Evolutionary conservation across 306 rosid species (phyloP).

Genomic region (Vicia villosa): DNA sequence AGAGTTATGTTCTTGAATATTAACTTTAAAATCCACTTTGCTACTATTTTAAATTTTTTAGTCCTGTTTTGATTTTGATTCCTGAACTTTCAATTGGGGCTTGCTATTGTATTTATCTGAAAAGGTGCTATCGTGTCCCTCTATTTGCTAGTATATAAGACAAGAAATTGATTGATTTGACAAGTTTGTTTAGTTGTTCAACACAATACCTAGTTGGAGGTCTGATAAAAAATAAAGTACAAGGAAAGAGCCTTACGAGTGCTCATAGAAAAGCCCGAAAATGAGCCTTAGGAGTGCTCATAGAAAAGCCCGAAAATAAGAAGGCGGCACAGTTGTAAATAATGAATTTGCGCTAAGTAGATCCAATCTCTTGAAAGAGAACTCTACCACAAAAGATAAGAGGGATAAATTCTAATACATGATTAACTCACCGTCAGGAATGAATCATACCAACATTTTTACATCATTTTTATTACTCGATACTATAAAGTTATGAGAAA

Average conservation of each 20-base stretch:
- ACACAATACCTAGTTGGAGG: constrained; percentile 10
- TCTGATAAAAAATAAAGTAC: neutral
- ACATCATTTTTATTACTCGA: neutral
- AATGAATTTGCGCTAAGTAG: neutral
- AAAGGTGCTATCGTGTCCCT: neutral
- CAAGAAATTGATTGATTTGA: constrained; percentile 2
- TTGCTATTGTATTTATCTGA: too few relatives aligned
- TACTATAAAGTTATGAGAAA: too few relatives aligned
- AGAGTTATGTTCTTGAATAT: neutral
- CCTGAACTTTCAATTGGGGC: neutral
- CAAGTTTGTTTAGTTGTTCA: constrained; percentile 16
- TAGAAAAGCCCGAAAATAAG: constrained; percentile 13
- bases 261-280: too few relatives aligned
- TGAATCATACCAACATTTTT: neutral
- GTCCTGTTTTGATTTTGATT: neutral
- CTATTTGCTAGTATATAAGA: neutral
- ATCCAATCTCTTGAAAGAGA: constrained; percentile 14
- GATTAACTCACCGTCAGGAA: neutral
- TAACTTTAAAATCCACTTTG: neutral
- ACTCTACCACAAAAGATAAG: constrained; percentile 12
- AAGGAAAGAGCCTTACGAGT: constrained; percentile 7
- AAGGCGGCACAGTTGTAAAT: neutral
- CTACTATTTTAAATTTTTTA: too few relatives aligned
- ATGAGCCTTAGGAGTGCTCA: too few relatives aligned
- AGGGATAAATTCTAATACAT: constrained; percentile 1